These are phyloP conservation scores for Cladophialophora carrionii DNA, from an alignment of 2,329 filamentous ascomycete species.

Conservation along the genomic window DNA sequence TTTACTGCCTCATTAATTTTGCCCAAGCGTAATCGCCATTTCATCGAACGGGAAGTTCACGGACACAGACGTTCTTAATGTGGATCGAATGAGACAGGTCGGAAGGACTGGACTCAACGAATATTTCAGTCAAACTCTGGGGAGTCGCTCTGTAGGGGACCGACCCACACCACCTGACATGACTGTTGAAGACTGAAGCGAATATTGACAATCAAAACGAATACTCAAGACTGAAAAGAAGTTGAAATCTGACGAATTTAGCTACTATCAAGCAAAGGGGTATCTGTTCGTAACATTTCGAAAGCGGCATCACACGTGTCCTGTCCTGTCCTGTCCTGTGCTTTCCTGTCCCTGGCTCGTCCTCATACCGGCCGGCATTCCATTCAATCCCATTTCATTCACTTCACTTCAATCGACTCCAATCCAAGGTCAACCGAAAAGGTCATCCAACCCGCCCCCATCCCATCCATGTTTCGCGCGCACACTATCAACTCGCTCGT, in stretches of 20 bases:
- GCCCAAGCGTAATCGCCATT: no score
- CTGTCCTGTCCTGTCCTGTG: background rate
- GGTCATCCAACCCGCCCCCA: background rate
- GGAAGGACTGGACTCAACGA: background rate
- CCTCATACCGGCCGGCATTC: background rate
- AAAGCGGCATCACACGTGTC: background rate
- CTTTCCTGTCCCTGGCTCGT: background rate
- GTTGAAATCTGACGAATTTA: background rate
- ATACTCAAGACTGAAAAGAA: background rate
- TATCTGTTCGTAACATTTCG: slow-evolving; percentile 13
- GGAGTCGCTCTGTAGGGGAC: no score
- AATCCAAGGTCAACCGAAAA: background rate
- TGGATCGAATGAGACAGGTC: background rate
- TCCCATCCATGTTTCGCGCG: background rate
- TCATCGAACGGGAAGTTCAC: background rate
- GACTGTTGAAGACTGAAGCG: no score
- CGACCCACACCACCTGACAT: no score
- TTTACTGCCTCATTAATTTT: no score
- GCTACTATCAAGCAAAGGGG: slow-evolving; percentile 5
- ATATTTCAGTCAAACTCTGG: background rate
- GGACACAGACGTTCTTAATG: background rate
- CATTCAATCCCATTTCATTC: background rate
- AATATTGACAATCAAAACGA: background rate
- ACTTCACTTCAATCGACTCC: background rate
- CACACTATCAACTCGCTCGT: background rate